Evolutionary conservation across 768 basidiomycete species (phyloP), one percentile per base, ranked within the genome.

Genomic region (Tulasnella sp.): DNA sequence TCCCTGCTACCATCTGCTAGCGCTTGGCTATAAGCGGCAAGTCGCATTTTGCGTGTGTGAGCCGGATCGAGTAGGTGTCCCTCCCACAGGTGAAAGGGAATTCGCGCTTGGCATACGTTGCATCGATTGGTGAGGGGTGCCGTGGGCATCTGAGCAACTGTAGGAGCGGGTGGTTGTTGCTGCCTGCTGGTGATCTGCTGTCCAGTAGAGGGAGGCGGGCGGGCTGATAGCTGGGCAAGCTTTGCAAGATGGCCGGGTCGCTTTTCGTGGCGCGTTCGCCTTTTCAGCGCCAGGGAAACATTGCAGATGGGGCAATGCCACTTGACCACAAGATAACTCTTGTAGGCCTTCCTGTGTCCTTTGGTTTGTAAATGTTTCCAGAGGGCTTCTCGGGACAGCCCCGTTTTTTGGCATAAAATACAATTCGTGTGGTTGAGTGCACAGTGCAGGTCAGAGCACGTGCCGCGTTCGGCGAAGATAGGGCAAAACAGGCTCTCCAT

Each of bases 1-100:
- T 76, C 75, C 23, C 57, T 61, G 18, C 57, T 57, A 23, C 75
- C 39, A 7, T 76, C 75, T 15, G 51, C 73, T 15, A 74, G 73
- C 44, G 73, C 44, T 55, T 9, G 23, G 13, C 35, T 48, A 32
- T 29, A 74, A 9, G n/a, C 6, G 5, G 44, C 44, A 23, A n/a
- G 51, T 1, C 44, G 10, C 5, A 29, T n/a, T 32, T 74, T 74
- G 4, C 40, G 39, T 26, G 44, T 35, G 44, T 74, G 73, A 7
- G 9, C 51, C 4, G 39, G 73, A 10, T 44, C 44, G 18, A 48
- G 61, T n/a, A 48, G 23, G 44, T 74, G 73, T 35, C 35, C 7
- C n/a, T 35, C 18, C 73, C 73, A 74, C 10, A 4, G 5, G 29
- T 16, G 46, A 10, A 20, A 10, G 13, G 39, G 73, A 20, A 44